Percentiles rank a stretch among this genome's conserved stretches.
Evolutionary conservation across 2,329 filamentous ascomycete species (phyloP).

Genomic region (Ascochyta rabiei): DNA sequence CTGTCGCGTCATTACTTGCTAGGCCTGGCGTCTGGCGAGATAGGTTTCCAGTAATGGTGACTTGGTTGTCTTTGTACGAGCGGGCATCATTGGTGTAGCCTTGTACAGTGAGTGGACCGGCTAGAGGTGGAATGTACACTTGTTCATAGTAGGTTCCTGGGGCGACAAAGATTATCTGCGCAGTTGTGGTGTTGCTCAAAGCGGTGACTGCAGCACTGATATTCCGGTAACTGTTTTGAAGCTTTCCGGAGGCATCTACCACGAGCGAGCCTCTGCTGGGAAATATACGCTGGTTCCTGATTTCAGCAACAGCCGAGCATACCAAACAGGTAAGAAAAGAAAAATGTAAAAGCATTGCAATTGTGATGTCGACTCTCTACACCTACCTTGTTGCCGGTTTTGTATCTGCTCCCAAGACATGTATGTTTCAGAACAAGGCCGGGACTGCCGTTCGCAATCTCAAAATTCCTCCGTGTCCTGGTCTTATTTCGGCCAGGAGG

Average conservation of each 20-base stretch:
- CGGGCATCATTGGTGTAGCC: slow-evolving; percentile 61
- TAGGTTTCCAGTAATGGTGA: slow-evolving; percentile 55
- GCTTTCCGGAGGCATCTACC: slow-evolving; percentile 23
- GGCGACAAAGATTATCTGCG: slow-evolving; percentile 61
- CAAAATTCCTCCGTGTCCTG: slow-evolving; percentile 8
- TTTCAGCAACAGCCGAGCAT: not conserved
- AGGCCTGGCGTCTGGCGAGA: slow-evolving; percentile 39
- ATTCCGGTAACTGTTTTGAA: slow-evolving; percentile 21
- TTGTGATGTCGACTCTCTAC: not conserved
- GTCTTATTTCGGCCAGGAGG: not conserved
- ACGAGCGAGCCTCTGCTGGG: slow-evolving; percentile 23
- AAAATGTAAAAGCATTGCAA: slow-evolving; percentile 1
- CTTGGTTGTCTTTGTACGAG: slow-evolving; percentile 60
- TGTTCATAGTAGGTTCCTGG: slow-evolving; percentile 64
- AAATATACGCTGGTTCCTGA: slow-evolving; percentile 18
- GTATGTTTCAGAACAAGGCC: not conserved
- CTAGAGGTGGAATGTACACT: slow-evolving; percentile 56
- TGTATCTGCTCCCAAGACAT: not conserved
- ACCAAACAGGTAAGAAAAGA: not conserved
- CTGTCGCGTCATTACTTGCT: slow-evolving; percentile 57
- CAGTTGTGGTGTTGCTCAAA: slow-evolving; percentile 16
- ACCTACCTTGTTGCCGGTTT: not conserved
- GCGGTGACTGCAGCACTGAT: slow-evolving; percentile 24
- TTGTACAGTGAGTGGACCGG: slow-evolving; percentile 59
- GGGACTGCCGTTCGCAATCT: not conserved